Percentiles rank a stretch among this genome's conserved stretches.
These are phyloP conservation scores for Cicer yamashitae DNA, from an alignment of 306 rosid genomes.

Conservation along the genomic window DNA sequence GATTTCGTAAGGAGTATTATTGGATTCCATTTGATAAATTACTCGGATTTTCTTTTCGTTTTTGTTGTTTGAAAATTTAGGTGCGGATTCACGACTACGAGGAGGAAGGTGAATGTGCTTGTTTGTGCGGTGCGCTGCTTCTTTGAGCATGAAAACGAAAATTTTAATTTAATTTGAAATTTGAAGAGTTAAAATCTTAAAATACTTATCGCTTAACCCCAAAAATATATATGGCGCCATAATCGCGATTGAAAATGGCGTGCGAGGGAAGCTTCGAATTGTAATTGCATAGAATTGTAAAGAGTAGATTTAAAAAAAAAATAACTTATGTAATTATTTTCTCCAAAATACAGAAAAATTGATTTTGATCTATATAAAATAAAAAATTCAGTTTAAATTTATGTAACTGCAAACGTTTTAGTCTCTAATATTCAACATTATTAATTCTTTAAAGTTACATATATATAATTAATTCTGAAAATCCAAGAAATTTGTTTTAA, in stretches of 20 bases:
- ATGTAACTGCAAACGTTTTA: too few relatives aligned
- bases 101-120: background rate
- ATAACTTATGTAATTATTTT: too few relatives aligned
- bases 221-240: slow-evolving; percentile 19
- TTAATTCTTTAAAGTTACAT: too few relatives aligned
- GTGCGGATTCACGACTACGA: background rate
- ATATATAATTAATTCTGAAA: too few relatives aligned
- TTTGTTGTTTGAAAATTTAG: background rate
- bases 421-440: too few relatives aligned
- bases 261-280: background rate
- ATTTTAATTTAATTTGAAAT: slow-evolving; percentile 6
- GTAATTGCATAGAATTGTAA: too few relatives aligned
- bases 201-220: background rate
- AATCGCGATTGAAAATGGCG: slow-evolving; percentile 19
- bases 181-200: background rate
- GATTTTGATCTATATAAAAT: too few relatives aligned
- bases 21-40: slow-evolving; percentile 56
- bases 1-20: slow-evolving; percentile 44
- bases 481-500: too few relatives aligned
- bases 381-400: too few relatives aligned
- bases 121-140: background rate
- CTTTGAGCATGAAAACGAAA: background rate
- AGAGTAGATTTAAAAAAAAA: too few relatives aligned
- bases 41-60: background rate
- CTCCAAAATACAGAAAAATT: too few relatives aligned